Conservation (phyloP, 495 filamentous ascomycete species). For the Paragyromitra xinjiangensis region DNA sequence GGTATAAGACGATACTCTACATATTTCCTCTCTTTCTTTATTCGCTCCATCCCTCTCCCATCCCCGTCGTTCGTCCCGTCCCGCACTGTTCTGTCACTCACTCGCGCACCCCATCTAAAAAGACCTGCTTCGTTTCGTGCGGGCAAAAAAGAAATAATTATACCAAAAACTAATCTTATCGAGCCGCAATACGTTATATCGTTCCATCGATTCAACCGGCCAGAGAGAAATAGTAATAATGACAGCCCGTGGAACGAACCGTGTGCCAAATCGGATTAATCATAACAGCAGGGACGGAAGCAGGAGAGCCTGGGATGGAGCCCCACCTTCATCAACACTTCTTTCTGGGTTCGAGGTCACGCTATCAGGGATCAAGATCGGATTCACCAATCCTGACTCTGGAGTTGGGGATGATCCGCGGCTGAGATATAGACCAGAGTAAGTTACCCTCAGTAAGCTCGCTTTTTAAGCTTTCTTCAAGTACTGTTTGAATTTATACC, state of each 20-base stretch:
- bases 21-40: constrained; percentile 27
- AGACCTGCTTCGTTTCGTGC: constrained; percentile 27
- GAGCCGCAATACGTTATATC: background rate
- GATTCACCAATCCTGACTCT: constrained; percentile 31
- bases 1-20: constrained; percentile 11
- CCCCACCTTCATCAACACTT: constrained; percentile 17
- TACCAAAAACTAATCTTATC: background rate
- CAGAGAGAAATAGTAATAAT: constrained; percentile 17
- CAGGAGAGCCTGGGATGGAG: constrained; percentile 36
- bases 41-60: constrained; percentile 23
- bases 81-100: constrained; percentile 18
- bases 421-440: constrained; percentile 50
- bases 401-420: constrained; percentile 35
- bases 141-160: constrained; percentile 1
- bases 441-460: constrained; percentile 37
- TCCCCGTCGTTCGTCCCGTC: constrained; percentile 25
- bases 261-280: constrained; percentile 14
- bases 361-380: constrained; percentile 41
- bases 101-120: constrained; percentile 27
- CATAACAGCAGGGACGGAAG: constrained; percentile 14
- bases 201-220: constrained; percentile 1
- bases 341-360: constrained; percentile 31
- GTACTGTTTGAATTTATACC: constrained; percentile 16
- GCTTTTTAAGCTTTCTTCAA: background rate
- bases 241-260: constrained; percentile 25